phyloP scores from a whole-genome alignment of 225 moss, liverwort and hornwort genomes.

The Lunularia cruciata region DNA sequence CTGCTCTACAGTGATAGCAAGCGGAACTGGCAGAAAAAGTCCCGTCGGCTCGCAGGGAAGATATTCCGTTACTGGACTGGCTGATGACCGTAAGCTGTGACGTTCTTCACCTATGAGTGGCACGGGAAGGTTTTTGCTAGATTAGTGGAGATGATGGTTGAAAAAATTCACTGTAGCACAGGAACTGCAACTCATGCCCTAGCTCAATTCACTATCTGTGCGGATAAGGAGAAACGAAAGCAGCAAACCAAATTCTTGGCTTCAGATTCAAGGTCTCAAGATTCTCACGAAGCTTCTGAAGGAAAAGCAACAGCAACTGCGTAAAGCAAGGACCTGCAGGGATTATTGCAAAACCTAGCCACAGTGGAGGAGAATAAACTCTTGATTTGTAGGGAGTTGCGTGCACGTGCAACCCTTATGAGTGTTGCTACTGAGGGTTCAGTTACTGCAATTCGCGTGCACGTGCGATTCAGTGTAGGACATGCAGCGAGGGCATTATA shows the following conservation, averaged over 20 bases:
- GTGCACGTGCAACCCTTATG: neutral
- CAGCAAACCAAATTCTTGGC: neutral
- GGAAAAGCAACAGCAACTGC: neutral
- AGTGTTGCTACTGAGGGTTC: neutral
- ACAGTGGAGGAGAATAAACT: neutral
- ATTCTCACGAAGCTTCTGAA: neutral
- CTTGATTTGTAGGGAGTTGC: neutral
- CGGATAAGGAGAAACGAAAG: neutral
- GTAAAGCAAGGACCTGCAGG: neutral
- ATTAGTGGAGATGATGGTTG: neutral
- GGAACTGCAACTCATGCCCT: neutral
- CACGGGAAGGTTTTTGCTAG: neutral
- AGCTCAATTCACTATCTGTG: neutral
- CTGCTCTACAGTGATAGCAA: neutral
- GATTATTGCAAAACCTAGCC: neutral
- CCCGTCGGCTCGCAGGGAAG: neutral
- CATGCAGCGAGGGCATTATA: neutral
- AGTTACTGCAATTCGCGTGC: neutral
- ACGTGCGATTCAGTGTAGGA: neutral
- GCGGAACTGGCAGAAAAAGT: neutral
- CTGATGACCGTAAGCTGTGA: too few species aligned
- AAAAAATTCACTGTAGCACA: neutral
- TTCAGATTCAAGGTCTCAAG: neutral
- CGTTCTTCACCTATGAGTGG: neutral
- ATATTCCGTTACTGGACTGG: neutral